A percentile compares a stretch with the other conserved stretches of the same genome.
These are phyloP conservation scores for Cardamine occulta DNA, from an alignment of 345 rosid species.

Conservation along the genomic window DNA sequence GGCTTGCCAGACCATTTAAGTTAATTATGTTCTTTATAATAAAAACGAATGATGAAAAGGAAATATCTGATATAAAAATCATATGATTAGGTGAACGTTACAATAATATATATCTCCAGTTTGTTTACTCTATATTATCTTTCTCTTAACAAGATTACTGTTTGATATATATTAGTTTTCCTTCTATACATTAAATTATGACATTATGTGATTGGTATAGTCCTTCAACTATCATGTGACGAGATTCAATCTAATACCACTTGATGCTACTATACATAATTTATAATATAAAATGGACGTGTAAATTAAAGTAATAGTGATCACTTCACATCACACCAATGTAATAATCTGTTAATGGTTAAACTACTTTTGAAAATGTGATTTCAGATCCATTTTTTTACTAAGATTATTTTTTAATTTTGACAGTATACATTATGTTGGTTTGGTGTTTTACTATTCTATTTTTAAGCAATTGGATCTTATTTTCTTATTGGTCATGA, in stretches of 20 bases:
- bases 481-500: constrained; percentile 10
- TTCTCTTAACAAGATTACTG: not conserved
- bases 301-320: constrained; percentile 23
- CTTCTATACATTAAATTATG: too few relatives aligned
- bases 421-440: constrained; percentile 13
- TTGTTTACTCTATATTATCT: not conserved
- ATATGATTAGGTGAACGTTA: too few relatives aligned
- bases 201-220: not conserved
- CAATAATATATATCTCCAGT: not conserved
- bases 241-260: constrained; percentile 12
- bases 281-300: constrained; percentile 16
- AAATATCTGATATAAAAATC: too few relatives aligned
- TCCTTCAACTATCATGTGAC: constrained; percentile 6
- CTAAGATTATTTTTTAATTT: too few relatives aligned
- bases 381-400: not conserved
- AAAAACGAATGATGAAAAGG: too few relatives aligned
- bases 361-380: not conserved
- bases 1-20: not conserved
- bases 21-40: not conserved
- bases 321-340: constrained; percentile 34
- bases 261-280: not conserved
- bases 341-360: not conserved
- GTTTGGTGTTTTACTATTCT: constrained; percentile 7
- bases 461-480: not conserved
- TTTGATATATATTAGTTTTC: too few relatives aligned